Conservation (phyloP, 495 filamentous ascomycete genomes). For the Penicillium robsamsonii region DNA sequence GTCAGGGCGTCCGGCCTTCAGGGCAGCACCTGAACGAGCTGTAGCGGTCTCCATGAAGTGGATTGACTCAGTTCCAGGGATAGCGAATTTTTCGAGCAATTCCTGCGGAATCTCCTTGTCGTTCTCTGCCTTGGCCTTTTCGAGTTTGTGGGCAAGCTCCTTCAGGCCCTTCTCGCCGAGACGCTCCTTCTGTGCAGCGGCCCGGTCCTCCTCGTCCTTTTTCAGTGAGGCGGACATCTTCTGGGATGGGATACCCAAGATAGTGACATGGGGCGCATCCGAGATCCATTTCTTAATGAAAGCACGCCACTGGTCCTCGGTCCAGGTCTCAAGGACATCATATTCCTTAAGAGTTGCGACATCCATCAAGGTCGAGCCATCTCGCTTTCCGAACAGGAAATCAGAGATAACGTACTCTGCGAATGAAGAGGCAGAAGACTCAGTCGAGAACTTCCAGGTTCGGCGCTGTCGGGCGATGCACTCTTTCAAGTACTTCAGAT, state of each 20-base stretch:
- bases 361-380: slow-evolving; percentile 74
- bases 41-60: slow-evolving; percentile 90
- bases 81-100: slow-evolving; percentile 71
- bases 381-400: slow-evolving; percentile 83
- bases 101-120: slow-evolving; percentile 75
- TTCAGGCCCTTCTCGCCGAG: slow-evolving; percentile 67
- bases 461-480: slow-evolving; percentile 76
- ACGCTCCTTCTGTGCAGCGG: slow-evolving; percentile 55
- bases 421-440: slow-evolving; percentile 71
- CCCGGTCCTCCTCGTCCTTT: slow-evolving; percentile 60
- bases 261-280: slow-evolving; percentile 80
- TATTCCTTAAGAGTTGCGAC: slow-evolving; percentile 69
- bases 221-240: slow-evolving; percentile 70
- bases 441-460: slow-evolving; percentile 74
- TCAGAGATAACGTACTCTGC: slow-evolving; percentile 81
- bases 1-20: slow-evolving; percentile 60
- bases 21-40: slow-evolving; percentile 78
- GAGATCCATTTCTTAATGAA: slow-evolving; percentile 83
- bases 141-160: slow-evolving; percentile 69
- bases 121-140: slow-evolving; percentile 75
- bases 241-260: slow-evolving; percentile 80
- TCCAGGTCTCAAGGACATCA: slow-evolving; percentile 75
- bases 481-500: slow-evolving; percentile 85
- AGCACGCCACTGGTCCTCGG: slow-evolving; percentile 73
- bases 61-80: slow-evolving; percentile 82